Base-by-base conservation (phyloP, 495 filamentous ascomycete species). In the Tuber melanosporum region DNA sequence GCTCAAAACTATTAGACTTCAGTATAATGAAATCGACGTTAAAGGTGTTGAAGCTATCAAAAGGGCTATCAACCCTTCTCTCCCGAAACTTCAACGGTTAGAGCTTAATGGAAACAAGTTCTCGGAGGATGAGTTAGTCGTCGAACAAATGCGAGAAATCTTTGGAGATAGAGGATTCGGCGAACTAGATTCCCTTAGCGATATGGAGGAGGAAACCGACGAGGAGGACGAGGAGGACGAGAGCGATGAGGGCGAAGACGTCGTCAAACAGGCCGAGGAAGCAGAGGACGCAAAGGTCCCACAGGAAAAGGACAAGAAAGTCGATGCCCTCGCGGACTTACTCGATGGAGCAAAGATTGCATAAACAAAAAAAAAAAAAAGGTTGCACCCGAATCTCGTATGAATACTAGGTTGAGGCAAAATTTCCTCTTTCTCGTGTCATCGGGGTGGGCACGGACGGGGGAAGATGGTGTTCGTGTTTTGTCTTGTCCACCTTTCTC, bases 51-150 rank as follows among this genome's bases (percentile, higher is more conserved):
- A 91, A 83, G 88, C 87, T 8, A 86, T 99, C 71, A 87, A 90
- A 36, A 86, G 88, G 44, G 91, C 91, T 1, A 87, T 89, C 20
- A 88, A 90, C 83, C 86, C 87, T 22, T 86, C 87, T 14, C 70
- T 83, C n/a, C 82, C 80, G 19, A 73, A 75, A 44, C 76, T 83
- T 70, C 74, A 83, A 81, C 92, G 39, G 86, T 86, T 98, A n/a
- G 95, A 99, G 84, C 86, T 99, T 77, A 98, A 99, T 84, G 95
- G 95, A 57, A 99, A 99, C 86, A 94, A 92, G 81, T 97, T 99
- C 80, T 87, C 87, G 12, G 94, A 97, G 84, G 94, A 96, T 2
- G 95, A 98, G 78, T 84, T 87, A 44, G 87, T 87, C 70, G 88
- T 91, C 73, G 90, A 92, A 42, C 92, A 92, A 94, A 22, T 95